Evolutionary conservation across 2,329 filamentous ascomycete genomes (phyloP).

Genomic region (Diaporthe vexans): DNA sequence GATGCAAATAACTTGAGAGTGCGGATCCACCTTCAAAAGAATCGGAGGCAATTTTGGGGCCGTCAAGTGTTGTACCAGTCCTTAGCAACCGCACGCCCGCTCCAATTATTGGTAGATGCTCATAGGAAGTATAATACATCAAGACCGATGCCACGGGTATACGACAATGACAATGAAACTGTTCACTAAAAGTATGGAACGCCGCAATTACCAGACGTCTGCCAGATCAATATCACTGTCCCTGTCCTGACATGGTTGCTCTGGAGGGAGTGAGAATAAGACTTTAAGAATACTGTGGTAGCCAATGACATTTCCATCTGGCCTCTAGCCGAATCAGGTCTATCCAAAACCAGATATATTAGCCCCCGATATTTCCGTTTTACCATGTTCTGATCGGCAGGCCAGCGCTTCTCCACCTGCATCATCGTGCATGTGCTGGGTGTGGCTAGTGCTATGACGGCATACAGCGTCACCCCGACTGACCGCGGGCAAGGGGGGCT

Average conservation of each 20-base stretch:
- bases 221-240: background rate
- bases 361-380: conserved; percentile 6
- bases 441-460: conserved; percentile 33
- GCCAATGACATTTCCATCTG: background rate
- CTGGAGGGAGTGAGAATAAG: background rate
- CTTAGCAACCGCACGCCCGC: background rate
- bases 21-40: background rate
- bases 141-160: background rate
- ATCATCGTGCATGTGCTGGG: conserved; percentile 22
- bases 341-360: background rate
- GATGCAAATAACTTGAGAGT: background rate
- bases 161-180: too few species aligned
- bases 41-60: background rate
- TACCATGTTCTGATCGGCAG: conserved; percentile 11
- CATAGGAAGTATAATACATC: background rate
- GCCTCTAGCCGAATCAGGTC: background rate
- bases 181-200: background rate
- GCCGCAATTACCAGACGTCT: background rate
- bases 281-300: background rate
- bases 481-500: conserved; percentile 5
- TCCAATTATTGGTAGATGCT: background rate
- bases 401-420: background rate
- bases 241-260: background rate
- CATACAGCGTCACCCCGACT: conserved; percentile 28
- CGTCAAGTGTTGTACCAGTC: background rate